Base-by-base conservation (phyloP, 768 basidiomycete species). In the Cantharellus cinnabarinus region DNA sequence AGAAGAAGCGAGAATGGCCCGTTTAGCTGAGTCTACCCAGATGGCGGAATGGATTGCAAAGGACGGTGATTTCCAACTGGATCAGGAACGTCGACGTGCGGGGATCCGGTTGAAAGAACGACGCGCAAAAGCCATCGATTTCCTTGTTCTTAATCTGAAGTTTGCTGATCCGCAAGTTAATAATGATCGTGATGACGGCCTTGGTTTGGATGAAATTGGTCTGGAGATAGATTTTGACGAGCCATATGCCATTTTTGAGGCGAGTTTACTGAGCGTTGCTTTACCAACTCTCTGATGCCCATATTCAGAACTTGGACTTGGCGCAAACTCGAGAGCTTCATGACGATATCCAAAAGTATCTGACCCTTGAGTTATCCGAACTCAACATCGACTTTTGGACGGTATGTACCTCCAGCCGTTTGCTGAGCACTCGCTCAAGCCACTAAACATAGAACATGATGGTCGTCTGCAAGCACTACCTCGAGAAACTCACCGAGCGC, bases 11-110 rank as follows among this genome's bases (percentile, higher is more conserved):
- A 75, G 85, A 63, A 88, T 91, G 80, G 82, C 85, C 61, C 77
- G 91, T 58, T 66, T 94, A 59, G 84, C 89, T 56, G 95, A 99
- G 71, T 90, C 91, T 34, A 89, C 85, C 4, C 90, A 95, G 66
- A 98, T 97, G 93, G 85, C 89, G 3, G 91, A 95, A 60, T 99
- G 95, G 95, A 75, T 97, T 62, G 81, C 88, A 42, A 93, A 93
- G 71, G 95, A 99, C 65, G 94, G 89, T 54, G 89, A 90, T 63
- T 99, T 98, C 69, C 90, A 97, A 69, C 77, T 99, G 55, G 89
- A 95, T 62, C 95, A 99, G 70, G 89, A 95, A 65, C 77, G 87
- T 60, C 75, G 77, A 63, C 77, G 95, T 63, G 95, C 95, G 34
- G 82, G 87, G 57, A 98, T 99, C 66, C 79, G 95, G 57, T 83